Percentiles rank a stretch among this genome's conserved stretches.
Conservation (phyloP, 108 stramenopile species). For the Bacterosira constricta region DNA sequence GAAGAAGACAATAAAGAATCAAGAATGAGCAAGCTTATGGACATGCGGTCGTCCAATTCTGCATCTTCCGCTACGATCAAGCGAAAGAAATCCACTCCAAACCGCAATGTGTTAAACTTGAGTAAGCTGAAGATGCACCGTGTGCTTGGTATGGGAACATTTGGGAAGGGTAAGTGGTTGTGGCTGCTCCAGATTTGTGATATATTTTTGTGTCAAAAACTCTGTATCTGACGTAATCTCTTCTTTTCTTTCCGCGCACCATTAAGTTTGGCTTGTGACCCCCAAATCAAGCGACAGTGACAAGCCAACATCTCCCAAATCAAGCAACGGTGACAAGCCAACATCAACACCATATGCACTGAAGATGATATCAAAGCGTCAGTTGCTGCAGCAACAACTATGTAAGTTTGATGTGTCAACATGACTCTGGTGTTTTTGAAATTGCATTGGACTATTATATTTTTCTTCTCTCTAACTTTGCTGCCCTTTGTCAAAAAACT, state of each 20-base stretch:
- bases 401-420: no score
- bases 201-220: neutral
- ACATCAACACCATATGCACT: constrained; percentile 16
- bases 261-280: no score
- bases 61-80: neutral
- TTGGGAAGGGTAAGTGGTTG: neutral
- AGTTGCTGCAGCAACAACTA: constrained; percentile 9
- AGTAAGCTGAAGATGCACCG: constrained; percentile 57
- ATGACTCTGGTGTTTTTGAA: no score
- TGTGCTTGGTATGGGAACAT: constrained; percentile 72
- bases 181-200: no score
- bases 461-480: no score
- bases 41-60: no score
- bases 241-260: neutral
- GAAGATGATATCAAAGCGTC: constrained; percentile 15
- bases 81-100: constrained; percentile 20
- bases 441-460: no score
- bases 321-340: no score
- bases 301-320: no score
- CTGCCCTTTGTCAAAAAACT: no score
- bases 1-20: neutral
- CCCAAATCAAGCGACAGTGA: no score
- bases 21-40: neutral
- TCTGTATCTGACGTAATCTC: neutral
- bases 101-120: constrained; percentile 22